phyloP scores from a whole-genome alignment of 73 alveolate genomes.

The Tetrahymena borealis region DNA sequence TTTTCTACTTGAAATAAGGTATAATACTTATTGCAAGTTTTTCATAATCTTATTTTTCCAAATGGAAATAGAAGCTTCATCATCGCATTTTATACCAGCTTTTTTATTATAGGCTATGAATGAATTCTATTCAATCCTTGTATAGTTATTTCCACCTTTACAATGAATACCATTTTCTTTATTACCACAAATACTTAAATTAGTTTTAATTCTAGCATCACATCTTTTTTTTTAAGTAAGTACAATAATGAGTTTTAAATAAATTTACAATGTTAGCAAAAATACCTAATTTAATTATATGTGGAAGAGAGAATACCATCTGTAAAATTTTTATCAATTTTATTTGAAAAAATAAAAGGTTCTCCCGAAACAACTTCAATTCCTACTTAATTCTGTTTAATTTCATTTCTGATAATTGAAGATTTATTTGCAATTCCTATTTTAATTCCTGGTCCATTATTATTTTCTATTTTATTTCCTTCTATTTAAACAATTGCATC shows the following conservation, averaged over 20 bases:
- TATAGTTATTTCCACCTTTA: constrained; percentile 70
- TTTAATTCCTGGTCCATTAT: constrained; percentile 34
- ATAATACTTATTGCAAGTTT: constrained; percentile 48
- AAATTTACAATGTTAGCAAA: no score
- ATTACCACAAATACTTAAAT: constrained; percentile 62
- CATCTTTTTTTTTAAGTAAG: constrained; percentile 19
- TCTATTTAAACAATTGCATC: constrained; percentile 60
- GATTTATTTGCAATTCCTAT: constrained; percentile 37
- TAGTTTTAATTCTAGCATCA: constrained; percentile 53
- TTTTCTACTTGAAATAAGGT: neutral
- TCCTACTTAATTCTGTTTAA: constrained; percentile 49
- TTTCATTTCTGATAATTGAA: constrained; percentile 55
- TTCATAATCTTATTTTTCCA: constrained; percentile 65
- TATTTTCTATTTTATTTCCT: constrained; percentile 50
- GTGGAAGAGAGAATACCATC: constrained; percentile 65
- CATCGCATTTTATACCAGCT: constrained; percentile 84
- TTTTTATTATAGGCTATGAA: constrained; percentile 72
- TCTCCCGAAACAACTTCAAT: constrained; percentile 55
- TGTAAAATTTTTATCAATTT: constrained; percentile 51
- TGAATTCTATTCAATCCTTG: constrained; percentile 65
- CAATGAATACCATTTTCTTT: constrained; percentile 86
- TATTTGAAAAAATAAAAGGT: constrained; percentile 58
- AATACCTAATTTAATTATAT: constrained; percentile 14
- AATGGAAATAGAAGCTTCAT: constrained; percentile 73
- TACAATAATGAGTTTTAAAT: no score